These are phyloP conservation scores for Dothidotthia symphoricarpi DNA, from an alignment of 2,329 filamentous ascomycete genomes.

Conservation along the genomic window DNA sequence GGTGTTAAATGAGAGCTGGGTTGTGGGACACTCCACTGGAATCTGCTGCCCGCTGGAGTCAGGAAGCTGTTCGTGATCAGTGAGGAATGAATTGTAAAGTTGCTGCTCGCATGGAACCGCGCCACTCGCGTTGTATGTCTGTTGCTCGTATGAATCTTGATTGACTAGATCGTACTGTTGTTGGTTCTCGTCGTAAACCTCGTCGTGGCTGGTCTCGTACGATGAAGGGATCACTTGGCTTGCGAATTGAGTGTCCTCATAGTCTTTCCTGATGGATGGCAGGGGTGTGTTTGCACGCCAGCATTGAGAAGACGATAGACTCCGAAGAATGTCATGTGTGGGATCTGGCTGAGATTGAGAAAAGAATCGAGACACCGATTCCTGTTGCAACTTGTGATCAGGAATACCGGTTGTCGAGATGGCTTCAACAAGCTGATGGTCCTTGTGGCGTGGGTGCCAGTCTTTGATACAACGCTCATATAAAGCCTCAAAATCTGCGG, in stretches of 20 bases:
- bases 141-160: neutral
- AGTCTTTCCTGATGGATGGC: slow-evolving; percentile 12
- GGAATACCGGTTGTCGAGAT: slow-evolving; percentile 7
- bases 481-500: slow-evolving; percentile 48
- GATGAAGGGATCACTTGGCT: slow-evolving; percentile 3
- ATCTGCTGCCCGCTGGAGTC: neutral
- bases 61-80: no score
- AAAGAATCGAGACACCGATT: slow-evolving; percentile 2
- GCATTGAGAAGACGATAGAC: slow-evolving; percentile 5
- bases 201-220: neutral
- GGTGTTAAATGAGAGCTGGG: neutral
- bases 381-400: neutral
- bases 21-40: neutral
- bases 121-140: neutral
- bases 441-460: slow-evolving; percentile 49
- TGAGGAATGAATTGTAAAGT: no score
- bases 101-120: no score
- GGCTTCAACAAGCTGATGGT: slow-evolving; percentile 31
- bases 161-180: neutral
- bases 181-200: no score
- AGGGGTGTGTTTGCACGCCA: slow-evolving; percentile 13
- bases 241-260: slow-evolving; percentile 7
- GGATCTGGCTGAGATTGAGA: neutral
- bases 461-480: slow-evolving; percentile 51
- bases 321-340: slow-evolving; percentile 2